Conservation (phyloP, 1,284 basidiomycete species). For the Taiwanofungus camphoratus region DNA sequence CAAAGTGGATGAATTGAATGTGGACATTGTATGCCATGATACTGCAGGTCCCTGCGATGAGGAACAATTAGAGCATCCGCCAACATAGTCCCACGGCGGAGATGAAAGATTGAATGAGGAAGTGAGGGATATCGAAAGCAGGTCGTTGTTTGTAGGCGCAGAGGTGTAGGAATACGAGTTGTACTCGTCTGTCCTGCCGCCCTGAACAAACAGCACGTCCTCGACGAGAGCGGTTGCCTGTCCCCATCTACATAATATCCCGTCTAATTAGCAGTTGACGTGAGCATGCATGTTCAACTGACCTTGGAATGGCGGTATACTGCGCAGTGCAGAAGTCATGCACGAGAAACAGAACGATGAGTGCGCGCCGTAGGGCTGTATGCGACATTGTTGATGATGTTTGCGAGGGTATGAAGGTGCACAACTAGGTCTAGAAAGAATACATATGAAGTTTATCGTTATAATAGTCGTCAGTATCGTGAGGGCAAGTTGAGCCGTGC, state of each 20-base stretch:
- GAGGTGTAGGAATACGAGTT: conserved; percentile 67
- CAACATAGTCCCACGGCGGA: conserved; percentile 63
- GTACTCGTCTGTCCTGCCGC: conserved; percentile 70
- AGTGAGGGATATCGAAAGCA: conserved; percentile 64
- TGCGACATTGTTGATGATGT: conserved; percentile 11
- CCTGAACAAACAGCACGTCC: conserved; percentile 64
- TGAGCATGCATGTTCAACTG: background rate
- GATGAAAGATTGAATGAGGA: conserved; percentile 48
- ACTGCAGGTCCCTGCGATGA: conserved; percentile 51
- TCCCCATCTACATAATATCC: conserved; percentile 62
- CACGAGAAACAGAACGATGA: conserved; percentile 13
- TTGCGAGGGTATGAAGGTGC: conserved; percentile 7
- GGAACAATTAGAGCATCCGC: conserved; percentile 39
- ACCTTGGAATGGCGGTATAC: conserved; percentile 6
- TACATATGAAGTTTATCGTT: conserved; percentile 14
- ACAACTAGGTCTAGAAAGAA: conserved; percentile 12
- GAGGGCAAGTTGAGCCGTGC: background rate
- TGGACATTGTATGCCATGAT: conserved; percentile 78
- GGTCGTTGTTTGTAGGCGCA: conserved; percentile 67
- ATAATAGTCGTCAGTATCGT: conserved; percentile 1
- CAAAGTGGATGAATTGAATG: conserved; percentile 46
- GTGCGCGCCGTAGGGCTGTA: conserved; percentile 7
- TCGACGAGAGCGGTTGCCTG: conserved; percentile 62
- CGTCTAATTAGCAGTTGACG: background rate
- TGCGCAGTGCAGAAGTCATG: conserved; percentile 5